phyloP scores from a whole-genome alignment of 495 filamentous ascomycete species.

The Achaetomiella virescens region DNA sequence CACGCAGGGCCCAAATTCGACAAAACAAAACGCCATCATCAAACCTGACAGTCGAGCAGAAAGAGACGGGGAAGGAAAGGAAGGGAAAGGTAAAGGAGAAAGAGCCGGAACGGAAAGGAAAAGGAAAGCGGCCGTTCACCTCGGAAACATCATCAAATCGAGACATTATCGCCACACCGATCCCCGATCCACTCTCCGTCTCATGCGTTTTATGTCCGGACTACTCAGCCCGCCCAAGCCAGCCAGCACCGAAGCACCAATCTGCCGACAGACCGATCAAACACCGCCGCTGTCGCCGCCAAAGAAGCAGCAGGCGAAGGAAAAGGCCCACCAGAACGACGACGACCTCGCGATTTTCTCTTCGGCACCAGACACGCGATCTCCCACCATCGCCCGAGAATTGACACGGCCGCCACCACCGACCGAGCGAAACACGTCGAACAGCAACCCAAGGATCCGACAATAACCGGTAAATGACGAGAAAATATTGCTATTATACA shows the following conservation, averaged over 20 bases:
- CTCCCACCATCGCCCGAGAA: too few relatives aligned
- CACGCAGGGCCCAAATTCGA: too few relatives aligned
- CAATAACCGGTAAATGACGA: slow-evolving; percentile 4
- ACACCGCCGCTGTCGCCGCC: too few relatives aligned
- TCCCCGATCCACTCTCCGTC: background rate
- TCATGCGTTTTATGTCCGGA: slow-evolving; percentile 1
- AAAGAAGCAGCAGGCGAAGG: too few relatives aligned
- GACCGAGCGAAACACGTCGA: too few relatives aligned
- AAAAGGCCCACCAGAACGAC: too few relatives aligned
- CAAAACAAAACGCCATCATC: too few relatives aligned
- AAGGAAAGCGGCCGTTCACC: slow-evolving; percentile 16
- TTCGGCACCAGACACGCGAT: too few relatives aligned
- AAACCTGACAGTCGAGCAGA: background rate
- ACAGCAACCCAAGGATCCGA: too few relatives aligned
- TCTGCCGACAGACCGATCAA: background rate
- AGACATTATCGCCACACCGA: background rate
- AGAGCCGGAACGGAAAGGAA: too few relatives aligned
- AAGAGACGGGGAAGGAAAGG: background rate
- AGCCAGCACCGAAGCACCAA: background rate
- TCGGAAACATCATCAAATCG: slow-evolving; percentile 13
- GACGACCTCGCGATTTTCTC: too few relatives aligned
- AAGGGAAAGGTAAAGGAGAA: background rate
- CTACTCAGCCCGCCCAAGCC: background rate
- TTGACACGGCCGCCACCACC: too few relatives aligned
- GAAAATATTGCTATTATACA: background rate